These are phyloP conservation scores for Juglanconis sp. DNA, from an alignment of 2,329 filamentous ascomycete genomes.

Conservation along the genomic window DNA sequence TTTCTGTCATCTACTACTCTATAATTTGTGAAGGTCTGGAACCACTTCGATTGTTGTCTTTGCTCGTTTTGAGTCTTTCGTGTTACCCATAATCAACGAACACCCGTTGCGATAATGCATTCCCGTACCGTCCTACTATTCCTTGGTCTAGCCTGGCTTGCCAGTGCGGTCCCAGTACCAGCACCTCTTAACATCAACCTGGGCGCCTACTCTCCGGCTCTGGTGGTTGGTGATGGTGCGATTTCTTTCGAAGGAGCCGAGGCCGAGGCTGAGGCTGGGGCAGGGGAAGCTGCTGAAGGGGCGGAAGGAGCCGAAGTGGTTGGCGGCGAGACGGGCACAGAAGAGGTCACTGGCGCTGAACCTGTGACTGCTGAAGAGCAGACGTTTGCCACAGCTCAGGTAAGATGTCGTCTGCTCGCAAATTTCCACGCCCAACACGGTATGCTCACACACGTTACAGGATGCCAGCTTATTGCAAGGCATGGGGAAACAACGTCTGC, in stretches of 20 bases:
- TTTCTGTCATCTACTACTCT: not conserved
- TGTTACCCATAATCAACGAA: not conserved
- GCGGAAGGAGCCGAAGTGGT: not conserved
- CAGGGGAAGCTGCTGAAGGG: constrained; percentile 12
- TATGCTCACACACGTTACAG: not conserved
- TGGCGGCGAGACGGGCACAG: not conserved
- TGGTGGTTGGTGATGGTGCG: constrained; percentile 52
- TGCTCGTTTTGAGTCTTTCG: not conserved
- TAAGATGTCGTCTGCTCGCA: not conserved
- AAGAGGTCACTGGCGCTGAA: not conserved
- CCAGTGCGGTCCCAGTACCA: constrained; percentile 25
- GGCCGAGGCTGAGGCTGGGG: constrained; percentile 35
- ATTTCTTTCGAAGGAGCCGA: constrained; percentile 37
- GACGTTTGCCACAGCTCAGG: not conserved
- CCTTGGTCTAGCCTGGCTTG: constrained; percentile 17
- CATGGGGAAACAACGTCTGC: constrained; percentile 8
- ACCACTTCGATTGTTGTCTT: not conserved
- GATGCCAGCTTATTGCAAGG: constrained; percentile 2
- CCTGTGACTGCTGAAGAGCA: not conserved
- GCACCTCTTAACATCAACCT: constrained; percentile 50
- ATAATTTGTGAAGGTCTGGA: constrained; percentile 7
- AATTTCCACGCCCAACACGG: not conserved
- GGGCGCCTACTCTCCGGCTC: constrained; percentile 46
- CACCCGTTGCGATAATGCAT: not conserved
- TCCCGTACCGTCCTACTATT: constrained; percentile 2